These are phyloP conservation scores for Cordyceps cateniannulata DNA, from an alignment of 2,329 filamentous ascomycete species.

Conservation along the genomic window DNA sequence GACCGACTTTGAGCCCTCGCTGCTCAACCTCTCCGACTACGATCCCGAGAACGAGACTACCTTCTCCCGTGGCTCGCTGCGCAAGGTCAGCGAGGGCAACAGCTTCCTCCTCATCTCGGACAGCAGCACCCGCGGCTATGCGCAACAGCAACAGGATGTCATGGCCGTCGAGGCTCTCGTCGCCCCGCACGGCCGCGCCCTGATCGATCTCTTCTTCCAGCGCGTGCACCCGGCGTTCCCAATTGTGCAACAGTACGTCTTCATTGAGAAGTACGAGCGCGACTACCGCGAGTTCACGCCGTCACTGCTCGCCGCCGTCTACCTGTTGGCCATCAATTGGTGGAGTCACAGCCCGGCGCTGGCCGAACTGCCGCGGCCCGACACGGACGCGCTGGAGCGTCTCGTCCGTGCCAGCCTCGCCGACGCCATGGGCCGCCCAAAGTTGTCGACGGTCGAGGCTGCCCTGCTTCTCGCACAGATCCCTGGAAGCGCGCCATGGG, in stretches of 20 bases:
- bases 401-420: slow-evolving; percentile 67
- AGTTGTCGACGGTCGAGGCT: slow-evolving; percentile 73
- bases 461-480: slow-evolving; percentile 69
- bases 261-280: slow-evolving; percentile 69
- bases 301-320: slow-evolving; percentile 70
- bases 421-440: slow-evolving; percentile 74
- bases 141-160: slow-evolving; percentile 61
- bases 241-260: slow-evolving; percentile 74
- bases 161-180: slow-evolving; percentile 72
- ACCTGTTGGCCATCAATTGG: slow-evolving; percentile 82
- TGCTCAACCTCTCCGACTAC: slow-evolving; percentile 74
- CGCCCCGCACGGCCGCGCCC: slow-evolving; percentile 64
- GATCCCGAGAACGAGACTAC: slow-evolving; percentile 77
- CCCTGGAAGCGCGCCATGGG: slow-evolving; percentile 74
- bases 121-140: slow-evolving; percentile 62
- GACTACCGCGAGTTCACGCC: slow-evolving; percentile 70
- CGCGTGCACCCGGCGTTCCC: slow-evolving; percentile 77
- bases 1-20: slow-evolving; percentile 75
- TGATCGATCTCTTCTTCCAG: slow-evolving; percentile 77
- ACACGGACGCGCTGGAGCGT: slow-evolving; percentile 66
- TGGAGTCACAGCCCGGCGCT: slow-evolving; percentile 70
- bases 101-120: slow-evolving; percentile 78
- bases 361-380: slow-evolving; percentile 57
- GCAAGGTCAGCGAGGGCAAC: slow-evolving; percentile 70
- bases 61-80: slow-evolving; percentile 59